These are phyloP conservation scores for Pseudodiploospora longispora DNA, from an alignment of 2,329 filamentous ascomycete genomes.

Conservation along the genomic window DNA sequence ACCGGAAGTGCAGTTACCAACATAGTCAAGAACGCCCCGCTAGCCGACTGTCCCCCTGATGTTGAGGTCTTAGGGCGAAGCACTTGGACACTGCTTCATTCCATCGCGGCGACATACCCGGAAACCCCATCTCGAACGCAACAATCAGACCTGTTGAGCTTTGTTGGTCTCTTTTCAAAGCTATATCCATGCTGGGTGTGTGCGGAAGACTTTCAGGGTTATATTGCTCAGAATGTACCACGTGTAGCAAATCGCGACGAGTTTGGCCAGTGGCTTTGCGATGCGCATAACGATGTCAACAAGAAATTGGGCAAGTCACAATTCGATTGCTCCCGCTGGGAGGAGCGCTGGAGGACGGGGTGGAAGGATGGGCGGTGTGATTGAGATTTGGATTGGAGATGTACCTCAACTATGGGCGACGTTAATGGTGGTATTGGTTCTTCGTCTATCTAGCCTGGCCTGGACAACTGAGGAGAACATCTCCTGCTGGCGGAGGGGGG, in stretches of 20 bases:
- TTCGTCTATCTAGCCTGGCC: too few species aligned
- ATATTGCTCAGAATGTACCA: constrained; percentile 67
- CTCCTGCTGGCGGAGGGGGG: too few species aligned
- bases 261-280: constrained; percentile 76
- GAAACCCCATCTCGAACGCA: constrained; percentile 56
- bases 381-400: constrained; percentile 16
- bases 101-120: constrained; percentile 83
- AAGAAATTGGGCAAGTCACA: constrained; percentile 79
- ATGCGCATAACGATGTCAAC: constrained; percentile 83
- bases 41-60: constrained; percentile 77
- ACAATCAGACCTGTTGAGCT: constrained; percentile 68
- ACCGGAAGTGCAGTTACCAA: constrained; percentile 26
- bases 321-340: constrained; percentile 87
- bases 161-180: constrained; percentile 73
- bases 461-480: too few species aligned
- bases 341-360: constrained; percentile 89
- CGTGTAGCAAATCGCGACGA: constrained; percentile 51
- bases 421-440: too few species aligned
- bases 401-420: too few species aligned
- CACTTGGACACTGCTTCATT: constrained; percentile 90
- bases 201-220: constrained; percentile 80
- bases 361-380: constrained; percentile 65
- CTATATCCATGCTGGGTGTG: constrained; percentile 96
- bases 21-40: constrained; percentile 23
- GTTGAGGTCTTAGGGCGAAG: constrained; percentile 79